phyloP scores from a whole-genome alignment of 192 early-diverging fungal genomes.

The Backusella tarrabulga region DNA sequence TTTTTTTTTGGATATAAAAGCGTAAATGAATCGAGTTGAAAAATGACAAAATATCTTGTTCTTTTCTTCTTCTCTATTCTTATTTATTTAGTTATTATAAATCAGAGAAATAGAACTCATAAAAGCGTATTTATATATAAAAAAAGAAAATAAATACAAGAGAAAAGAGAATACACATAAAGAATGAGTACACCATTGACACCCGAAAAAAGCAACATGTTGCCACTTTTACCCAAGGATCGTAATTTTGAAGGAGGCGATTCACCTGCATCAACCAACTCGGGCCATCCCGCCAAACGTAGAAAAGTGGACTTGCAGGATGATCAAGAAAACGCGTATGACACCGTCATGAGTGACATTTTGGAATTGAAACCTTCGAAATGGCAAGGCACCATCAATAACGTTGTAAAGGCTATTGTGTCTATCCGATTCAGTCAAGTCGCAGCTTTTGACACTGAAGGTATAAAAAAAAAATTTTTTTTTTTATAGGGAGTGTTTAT shows the following conservation, averaged over 20 bases:
- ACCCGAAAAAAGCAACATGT: conserved; percentile 3
- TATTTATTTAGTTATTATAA: too few relatives aligned
- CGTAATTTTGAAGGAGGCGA: conserved; percentile 29
- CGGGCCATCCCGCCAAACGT: conserved; percentile 9
- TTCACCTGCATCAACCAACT: conserved; percentile 22
- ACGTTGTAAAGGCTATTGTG: conserved; percentile 69
- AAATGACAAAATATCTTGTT: too few relatives aligned
- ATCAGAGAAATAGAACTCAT: too few relatives aligned
- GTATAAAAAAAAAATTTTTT: conserved; percentile 7
- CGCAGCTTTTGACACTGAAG: conserved; percentile 78
- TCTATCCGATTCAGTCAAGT: conserved; percentile 75
- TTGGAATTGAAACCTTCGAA: conserved; percentile 44
- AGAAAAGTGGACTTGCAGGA: conserved; percentile 20
- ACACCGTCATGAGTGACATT: conserved; percentile 1
- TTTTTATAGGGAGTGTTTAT: too few relatives aligned
- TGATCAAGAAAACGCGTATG: conserved; percentile 11
- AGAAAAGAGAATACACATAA: neutral
- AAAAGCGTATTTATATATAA: too few relatives aligned
- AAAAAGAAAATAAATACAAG: too few relatives aligned
- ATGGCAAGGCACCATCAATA: conserved; percentile 73
- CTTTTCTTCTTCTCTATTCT: too few relatives aligned
- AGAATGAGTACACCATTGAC: conserved; percentile 8
- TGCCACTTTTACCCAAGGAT: conserved; percentile 18
- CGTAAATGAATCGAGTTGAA: too few relatives aligned
- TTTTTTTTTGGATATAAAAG: too few relatives aligned